Percentiles rank a stretch among this genome's conserved stretches.
Conservation (phyloP, 441 rosid genomes). For the Lepidium campestre region DNA sequence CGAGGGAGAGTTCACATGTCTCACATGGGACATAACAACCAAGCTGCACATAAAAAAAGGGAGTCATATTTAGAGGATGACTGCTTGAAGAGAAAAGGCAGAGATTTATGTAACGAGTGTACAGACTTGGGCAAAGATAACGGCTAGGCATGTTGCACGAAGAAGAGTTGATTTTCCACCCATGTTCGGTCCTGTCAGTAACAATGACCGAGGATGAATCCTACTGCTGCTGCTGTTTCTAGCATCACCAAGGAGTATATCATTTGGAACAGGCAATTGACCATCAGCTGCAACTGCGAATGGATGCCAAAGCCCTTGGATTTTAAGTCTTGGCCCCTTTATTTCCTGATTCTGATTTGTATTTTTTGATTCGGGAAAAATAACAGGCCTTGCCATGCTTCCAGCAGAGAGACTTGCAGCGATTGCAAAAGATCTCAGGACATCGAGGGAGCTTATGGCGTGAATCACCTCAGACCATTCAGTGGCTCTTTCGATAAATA, state of each 20-base stretch:
- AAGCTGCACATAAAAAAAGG: slow-evolving; percentile 45
- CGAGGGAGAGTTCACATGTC: slow-evolving; percentile 64
- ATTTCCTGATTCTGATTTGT: slow-evolving; percentile 28
- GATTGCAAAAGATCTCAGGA: slow-evolving; percentile 68
- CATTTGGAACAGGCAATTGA: slow-evolving; percentile 76
- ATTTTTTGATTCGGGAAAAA: slow-evolving; percentile 47
- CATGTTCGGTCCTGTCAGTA: slow-evolving; percentile 99
- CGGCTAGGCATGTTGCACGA: slow-evolving; percentile 87
- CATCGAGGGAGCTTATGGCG: slow-evolving; percentile 73
- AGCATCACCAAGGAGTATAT: slow-evolving; percentile 68
- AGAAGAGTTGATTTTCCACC: slow-evolving; percentile 97
- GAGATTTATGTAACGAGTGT: neutral
- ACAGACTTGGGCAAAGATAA: slow-evolving; percentile 84
- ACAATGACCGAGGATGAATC: slow-evolving; percentile 49
- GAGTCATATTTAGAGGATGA: neutral
- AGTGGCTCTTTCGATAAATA: slow-evolving; percentile 70
- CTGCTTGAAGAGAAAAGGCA: neutral
- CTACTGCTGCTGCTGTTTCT: slow-evolving; percentile 38
- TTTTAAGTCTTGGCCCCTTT: slow-evolving; percentile 59
- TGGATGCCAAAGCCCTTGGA: slow-evolving; percentile 92
- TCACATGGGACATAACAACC: slow-evolving; percentile 90
- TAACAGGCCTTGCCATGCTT: slow-evolving; percentile 60
- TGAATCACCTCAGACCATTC: slow-evolving; percentile 75
- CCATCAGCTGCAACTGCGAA: slow-evolving; percentile 72
- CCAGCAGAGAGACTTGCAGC: slow-evolving; percentile 61